These are phyloP conservation scores for Castanopsis chinensis DNA, from an alignment of 306 rosid genomes.

Conservation along the genomic window DNA sequence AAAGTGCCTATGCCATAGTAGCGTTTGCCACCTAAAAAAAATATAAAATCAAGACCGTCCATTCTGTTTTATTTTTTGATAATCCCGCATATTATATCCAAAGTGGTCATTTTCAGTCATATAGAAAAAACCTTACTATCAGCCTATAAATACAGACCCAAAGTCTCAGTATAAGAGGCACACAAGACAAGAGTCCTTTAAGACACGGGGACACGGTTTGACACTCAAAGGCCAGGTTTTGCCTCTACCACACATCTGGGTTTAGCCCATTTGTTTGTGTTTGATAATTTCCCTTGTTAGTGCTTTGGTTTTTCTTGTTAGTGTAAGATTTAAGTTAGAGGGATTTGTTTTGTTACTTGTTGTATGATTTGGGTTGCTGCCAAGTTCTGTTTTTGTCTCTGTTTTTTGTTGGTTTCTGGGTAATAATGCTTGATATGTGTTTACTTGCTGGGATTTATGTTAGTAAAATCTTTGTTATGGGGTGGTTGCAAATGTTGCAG, in stretches of 20 bases:
- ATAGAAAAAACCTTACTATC: neutral
- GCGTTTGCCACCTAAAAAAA: neutral
- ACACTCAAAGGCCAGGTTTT: neutral
- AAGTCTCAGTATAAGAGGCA: neutral
- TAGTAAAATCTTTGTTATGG: neutral
- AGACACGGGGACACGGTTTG: neutral
- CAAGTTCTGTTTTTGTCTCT: neutral
- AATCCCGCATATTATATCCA: neutral
- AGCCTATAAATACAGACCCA: neutral
- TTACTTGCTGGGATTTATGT: neutral
- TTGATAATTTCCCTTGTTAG: neutral
- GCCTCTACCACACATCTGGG: neutral
- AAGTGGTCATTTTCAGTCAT: neutral
- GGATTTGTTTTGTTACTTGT: too few species aligned
- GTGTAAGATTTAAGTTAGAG: too few species aligned
- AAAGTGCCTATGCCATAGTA: neutral
- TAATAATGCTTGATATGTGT: neutral
- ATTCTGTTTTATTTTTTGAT: neutral
- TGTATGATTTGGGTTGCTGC: too few species aligned
- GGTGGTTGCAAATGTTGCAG: neutral
- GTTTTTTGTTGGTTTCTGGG: neutral
- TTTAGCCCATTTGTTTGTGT: neutral
- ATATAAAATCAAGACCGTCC: neutral
- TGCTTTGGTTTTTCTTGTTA: neutral
- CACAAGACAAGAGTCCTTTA: neutral